Evolutionary conservation across 2,329 filamentous ascomycete species (phyloP).

Genomic region (Aspergillus texensis): DNA sequence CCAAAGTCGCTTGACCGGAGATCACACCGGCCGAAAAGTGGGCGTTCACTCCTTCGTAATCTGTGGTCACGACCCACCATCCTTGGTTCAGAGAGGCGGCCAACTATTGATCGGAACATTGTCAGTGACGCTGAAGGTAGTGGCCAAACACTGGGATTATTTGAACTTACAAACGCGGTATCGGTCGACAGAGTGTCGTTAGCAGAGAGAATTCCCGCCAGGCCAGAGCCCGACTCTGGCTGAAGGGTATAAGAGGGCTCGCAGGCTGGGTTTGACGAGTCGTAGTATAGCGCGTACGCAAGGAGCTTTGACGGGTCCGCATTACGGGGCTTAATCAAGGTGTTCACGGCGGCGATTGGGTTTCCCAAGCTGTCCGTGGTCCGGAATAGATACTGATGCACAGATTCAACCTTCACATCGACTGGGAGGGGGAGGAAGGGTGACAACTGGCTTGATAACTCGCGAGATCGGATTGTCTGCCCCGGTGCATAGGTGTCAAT

Average conservation of each 20-base stretch:
- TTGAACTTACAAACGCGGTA: constrained; percentile 10
- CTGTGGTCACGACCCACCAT: constrained; percentile 52
- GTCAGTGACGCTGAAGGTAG: constrained; percentile 32
- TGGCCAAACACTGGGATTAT: not conserved
- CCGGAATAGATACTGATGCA: constrained; percentile 21
- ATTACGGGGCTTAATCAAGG: constrained; percentile 36
- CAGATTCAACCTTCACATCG: constrained; percentile 16
- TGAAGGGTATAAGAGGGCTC: constrained; percentile 25
- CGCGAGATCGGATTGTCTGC: constrained; percentile 18
- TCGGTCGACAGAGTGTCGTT: constrained; percentile 12
- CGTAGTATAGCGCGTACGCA: constrained; percentile 43
- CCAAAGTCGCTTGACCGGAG: constrained; percentile 47
- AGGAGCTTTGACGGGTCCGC: constrained; percentile 33
- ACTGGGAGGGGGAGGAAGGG: constrained; percentile 13
- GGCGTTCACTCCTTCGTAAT: constrained; percentile 49
- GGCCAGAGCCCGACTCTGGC: not conserved
- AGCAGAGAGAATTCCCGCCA: constrained; percentile 28
- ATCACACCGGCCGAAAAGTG: constrained; percentile 45
- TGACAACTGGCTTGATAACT: constrained; percentile 14
- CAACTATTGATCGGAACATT: constrained; percentile 19
- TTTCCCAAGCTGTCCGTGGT: constrained; percentile 22
- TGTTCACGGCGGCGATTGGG: constrained; percentile 33
- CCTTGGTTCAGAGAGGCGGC: constrained; percentile 41
- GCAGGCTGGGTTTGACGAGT: constrained; percentile 21
- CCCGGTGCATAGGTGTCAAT: constrained; percentile 17